phyloP scores from a whole-genome alignment of 2,329 filamentous ascomycete species.

The Exophiala phaeomuriformis region DNA sequence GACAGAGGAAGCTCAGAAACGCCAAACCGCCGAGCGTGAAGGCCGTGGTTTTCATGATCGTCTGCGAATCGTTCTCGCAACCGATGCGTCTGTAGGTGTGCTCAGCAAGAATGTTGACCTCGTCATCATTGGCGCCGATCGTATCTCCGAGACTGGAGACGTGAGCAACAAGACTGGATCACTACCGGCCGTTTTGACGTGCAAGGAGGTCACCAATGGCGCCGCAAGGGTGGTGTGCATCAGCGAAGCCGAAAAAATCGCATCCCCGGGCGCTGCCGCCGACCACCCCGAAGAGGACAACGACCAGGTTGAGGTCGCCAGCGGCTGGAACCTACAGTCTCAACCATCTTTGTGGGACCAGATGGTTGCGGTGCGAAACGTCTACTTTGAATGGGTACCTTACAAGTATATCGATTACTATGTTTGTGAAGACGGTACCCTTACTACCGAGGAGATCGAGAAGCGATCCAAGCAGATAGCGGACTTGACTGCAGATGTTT shows the following conservation, averaged over 20 bases:
- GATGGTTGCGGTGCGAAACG: conserved; percentile 35
- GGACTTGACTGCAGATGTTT: conserved; percentile 10
- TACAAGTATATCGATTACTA: conserved; percentile 47
- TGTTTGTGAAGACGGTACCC: conserved; percentile 48
- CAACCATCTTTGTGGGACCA: conserved; percentile 13
- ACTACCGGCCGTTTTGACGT: conserved; percentile 51
- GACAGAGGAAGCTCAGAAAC: conserved; percentile 28
- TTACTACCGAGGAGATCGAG: conserved; percentile 27
- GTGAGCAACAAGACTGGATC: conserved; percentile 63
- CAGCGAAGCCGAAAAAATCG: conserved; percentile 57
- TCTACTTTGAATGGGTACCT: conserved; percentile 58
- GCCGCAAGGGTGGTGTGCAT: conserved; percentile 48
- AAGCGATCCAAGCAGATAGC: conserved; percentile 7
- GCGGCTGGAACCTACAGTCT: conserved; percentile 5
- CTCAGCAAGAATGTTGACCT: conserved; percentile 12
- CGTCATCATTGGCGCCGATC: conserved; percentile 58
- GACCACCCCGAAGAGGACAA: conserved; percentile 47
- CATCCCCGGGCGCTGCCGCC: conserved; percentile 39
- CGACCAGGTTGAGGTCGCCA: conserved; percentile 44
- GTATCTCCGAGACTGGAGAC: conserved; percentile 51
- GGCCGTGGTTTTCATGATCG: conserved; percentile 43
- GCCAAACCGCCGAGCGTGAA: conserved; percentile 22
- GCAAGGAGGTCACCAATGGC: conserved; percentile 38
- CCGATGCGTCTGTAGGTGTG: conserved; percentile 31
- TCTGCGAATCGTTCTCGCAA: conserved; percentile 47